These are phyloP conservation scores for Prunus yedoensis DNA, from an alignment of 331 rosid genomes.

Conservation along the genomic window DNA sequence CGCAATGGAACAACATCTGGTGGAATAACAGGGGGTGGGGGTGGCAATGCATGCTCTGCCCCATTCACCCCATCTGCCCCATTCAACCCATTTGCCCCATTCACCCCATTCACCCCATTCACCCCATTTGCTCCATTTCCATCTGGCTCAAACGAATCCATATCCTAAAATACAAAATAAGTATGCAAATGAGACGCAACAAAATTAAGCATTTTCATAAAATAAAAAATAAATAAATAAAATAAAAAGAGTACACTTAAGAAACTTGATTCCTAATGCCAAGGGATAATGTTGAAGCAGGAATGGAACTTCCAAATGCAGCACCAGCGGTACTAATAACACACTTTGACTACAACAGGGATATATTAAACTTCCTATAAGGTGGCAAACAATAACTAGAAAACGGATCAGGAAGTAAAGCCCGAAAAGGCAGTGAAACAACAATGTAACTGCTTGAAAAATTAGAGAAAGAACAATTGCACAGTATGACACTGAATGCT, in stretches of 20 bases:
- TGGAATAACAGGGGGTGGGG: slow-evolving; percentile 76
- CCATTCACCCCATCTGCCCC: slow-evolving; percentile 21
- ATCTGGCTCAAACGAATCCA: slow-evolving; percentile 51
- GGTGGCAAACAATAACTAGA: neutral
- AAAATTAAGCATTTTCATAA: neutral
- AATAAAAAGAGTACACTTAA: neutral
- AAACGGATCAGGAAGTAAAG: neutral
- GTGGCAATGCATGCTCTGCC: slow-evolving; percentile 51
- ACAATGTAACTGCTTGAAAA: neutral
- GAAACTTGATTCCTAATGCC: neutral
- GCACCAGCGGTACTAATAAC: neutral
- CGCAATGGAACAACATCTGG: slow-evolving; percentile 56
- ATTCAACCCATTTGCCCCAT: neutral
- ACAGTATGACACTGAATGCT: neutral
- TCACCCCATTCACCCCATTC: neutral
- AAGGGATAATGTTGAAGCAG: neutral
- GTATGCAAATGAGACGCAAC: neutral
- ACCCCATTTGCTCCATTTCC: neutral
- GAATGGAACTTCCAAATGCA: neutral
- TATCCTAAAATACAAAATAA: slow-evolving; percentile 29
- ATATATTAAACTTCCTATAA: neutral
- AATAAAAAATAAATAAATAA: neutral
- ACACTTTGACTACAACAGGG: neutral
- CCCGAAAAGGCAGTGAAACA: neutral
- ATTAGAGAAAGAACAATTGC: neutral